Conservation (phyloP, 768 basidiomycete species). For the Artomyces pyxidatus region DNA sequence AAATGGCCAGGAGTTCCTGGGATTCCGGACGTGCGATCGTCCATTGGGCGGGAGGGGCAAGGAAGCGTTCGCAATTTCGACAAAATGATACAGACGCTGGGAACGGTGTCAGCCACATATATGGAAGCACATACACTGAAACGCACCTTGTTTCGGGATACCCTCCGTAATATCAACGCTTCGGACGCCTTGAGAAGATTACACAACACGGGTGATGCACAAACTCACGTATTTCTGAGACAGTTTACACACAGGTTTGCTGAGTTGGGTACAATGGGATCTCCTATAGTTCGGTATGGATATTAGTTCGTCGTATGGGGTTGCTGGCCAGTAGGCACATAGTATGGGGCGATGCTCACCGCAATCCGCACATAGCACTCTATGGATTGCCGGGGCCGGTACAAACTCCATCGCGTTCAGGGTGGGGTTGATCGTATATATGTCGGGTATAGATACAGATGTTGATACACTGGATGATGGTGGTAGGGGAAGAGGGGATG, state of each 20-base stretch:
- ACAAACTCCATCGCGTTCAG: constrained; percentile 61
- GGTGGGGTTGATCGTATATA: not conserved
- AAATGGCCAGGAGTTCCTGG: constrained; percentile 87
- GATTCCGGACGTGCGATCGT: constrained; percentile 82
- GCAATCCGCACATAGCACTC: constrained; percentile 86
- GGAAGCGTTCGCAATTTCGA: constrained; percentile 92
- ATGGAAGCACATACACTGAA: not conserved
- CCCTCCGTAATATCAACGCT: constrained; percentile 97
- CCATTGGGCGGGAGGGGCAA: constrained; percentile 88
- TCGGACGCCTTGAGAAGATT: not conserved
- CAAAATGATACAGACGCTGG: constrained; percentile 87
- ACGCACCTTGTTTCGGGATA: constrained; percentile 85
- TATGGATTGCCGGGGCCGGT: constrained; percentile 65
- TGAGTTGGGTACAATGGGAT: constrained; percentile 84
- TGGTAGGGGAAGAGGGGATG: not conserved
- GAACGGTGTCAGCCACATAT: constrained; percentile 1
- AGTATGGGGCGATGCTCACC: constrained; percentile 34
- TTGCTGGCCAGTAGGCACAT: constrained; percentile 2
- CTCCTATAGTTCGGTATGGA: constrained; percentile 37
- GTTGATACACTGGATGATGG: not conserved
- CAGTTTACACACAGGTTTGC: constrained; percentile 89
- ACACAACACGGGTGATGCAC: not conserved
- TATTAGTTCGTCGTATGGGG: too few species aligned
- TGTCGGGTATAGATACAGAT: not conserved
- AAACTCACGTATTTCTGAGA: constrained; percentile 71